phyloP scores from a whole-genome alignment of 2,329 filamentous ascomycete genomes.

The Tolypocladium tundrense region DNA sequence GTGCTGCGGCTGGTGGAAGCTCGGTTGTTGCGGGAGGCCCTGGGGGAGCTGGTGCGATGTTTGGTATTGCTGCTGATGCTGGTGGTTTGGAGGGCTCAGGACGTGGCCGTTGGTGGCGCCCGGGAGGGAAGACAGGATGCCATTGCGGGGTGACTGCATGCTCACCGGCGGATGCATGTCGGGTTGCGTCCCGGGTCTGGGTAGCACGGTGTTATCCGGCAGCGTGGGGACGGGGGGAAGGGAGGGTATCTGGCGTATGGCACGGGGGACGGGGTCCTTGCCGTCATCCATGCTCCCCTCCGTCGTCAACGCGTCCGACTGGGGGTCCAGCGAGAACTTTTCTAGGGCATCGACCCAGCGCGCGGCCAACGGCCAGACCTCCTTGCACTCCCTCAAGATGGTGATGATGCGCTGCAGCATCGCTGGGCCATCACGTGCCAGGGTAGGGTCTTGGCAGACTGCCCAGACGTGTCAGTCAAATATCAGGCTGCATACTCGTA shows the following conservation, averaged over 20 bases:
- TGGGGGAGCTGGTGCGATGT: conserved; percentile 2
- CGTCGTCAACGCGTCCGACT: conserved; percentile 24
- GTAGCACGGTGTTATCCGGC: conserved; percentile 9
- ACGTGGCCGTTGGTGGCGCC: neutral
- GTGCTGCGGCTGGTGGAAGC: conserved; percentile 8
- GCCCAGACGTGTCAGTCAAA: neutral
- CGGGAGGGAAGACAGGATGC: neutral
- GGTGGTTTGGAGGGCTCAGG: conserved; percentile 3
- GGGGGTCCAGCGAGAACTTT: conserved; percentile 34
- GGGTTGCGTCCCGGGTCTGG: conserved; percentile 11
- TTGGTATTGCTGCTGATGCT: conserved; percentile 3
- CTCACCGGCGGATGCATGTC: conserved; percentile 7
- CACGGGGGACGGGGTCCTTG: conserved; percentile 20
- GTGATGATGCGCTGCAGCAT: conserved; percentile 35
- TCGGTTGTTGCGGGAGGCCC: conserved; percentile 9
- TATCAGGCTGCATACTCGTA: neutral
- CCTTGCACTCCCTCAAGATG: conserved; percentile 37
- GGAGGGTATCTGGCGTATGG: conserved; percentile 9
- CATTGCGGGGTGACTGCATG: conserved; percentile 7
- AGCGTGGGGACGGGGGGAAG: conserved; percentile 4
- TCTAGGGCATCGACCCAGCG: conserved; percentile 41
- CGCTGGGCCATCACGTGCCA: conserved; percentile 28
- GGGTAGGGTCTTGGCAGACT: conserved; percentile 32
- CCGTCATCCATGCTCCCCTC: conserved; percentile 43
- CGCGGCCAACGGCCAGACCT: conserved; percentile 42